Percentiles rank a stretch among this genome's conserved stretches.
These are phyloP conservation scores for Suillus variegatus DNA, from an alignment of 768 basidiomycete genomes.

Conservation along the genomic window DNA sequence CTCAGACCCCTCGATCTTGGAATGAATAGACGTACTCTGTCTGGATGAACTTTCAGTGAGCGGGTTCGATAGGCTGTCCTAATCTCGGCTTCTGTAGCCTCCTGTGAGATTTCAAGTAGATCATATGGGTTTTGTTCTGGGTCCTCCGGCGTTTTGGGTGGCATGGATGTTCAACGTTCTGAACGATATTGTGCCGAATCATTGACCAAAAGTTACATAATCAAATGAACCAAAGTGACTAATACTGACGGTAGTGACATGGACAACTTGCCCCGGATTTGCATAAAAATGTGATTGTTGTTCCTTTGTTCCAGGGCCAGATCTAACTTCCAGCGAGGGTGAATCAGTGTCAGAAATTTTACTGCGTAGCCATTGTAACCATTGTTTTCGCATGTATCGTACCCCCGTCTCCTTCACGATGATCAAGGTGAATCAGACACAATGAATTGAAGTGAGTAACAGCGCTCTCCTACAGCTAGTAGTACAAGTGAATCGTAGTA, in stretches of 20 bases:
- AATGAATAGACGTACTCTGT: constrained; percentile 56
- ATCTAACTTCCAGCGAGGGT: not conserved
- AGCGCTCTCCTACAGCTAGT: not conserved
- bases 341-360: not conserved
- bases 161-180: constrained; percentile 17
- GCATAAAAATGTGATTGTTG: not conserved
- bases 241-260: too few species aligned
- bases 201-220: not conserved
- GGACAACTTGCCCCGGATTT: not conserved
- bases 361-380: not conserved
- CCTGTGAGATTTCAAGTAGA: constrained; percentile 57
- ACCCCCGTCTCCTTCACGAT: constrained; percentile 1
- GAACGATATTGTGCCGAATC: not conserved
- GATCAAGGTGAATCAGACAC: constrained; percentile 2
- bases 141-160: constrained; percentile 36
- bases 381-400: not conserved
- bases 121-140: constrained; percentile 76
- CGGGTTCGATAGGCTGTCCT: constrained; percentile 76
- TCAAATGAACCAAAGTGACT: not conserved
- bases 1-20: constrained; percentile 5
- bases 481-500: not conserved
- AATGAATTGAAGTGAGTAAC: not conserved
- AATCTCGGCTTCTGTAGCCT: constrained; percentile 77
- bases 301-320: not conserved
- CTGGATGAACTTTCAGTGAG: constrained; percentile 86